Evolutionary conservation across 352 stramenopile species (phyloP), one percentile per base, ranked within the genome.

Genomic region (Phytophthora nicotianae): DNA sequence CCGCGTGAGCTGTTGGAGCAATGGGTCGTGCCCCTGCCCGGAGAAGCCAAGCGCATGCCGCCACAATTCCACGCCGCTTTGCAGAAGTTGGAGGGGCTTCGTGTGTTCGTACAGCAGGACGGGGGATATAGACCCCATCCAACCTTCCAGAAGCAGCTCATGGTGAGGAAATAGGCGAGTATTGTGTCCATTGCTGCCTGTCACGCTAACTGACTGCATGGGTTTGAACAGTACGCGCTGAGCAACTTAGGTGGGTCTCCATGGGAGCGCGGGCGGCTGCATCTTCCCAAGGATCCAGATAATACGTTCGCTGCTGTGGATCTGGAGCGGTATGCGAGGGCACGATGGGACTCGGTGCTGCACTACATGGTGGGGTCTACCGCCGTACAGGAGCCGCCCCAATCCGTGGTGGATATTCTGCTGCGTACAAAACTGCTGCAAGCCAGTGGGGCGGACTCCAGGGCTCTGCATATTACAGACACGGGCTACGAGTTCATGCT

Each of bases 401-500:
- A 82, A 50, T 86, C 77, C 2, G 81, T 90, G 21, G 77, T 90
- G 26, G 74, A 92, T 37, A 95, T 95, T 37, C 55, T 95, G 35
- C 42, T 93, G 13, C 77, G 82, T 32, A 95, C 86, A 1, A 78
- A 65, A 33, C 66, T 95, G 11, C 86, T 95, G 54, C 81, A 91
- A 54, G 65, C 86, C 32, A 89, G 70, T 66, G 68, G 56, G 5
- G 48, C 65, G 5, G 79, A 91, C 50, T 77, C 77, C 17, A 76
- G 77, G 52, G 68, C 88, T 43, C 76, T 95, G 33, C 85, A 93
- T 66, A 94, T 95, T 57, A 95, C 88, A 33, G 83, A 95, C 70
- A 92, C 84, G 41, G 88, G 89, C 43, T 96, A 96, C 73, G 87
- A 97, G 72, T 97, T 97, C 62, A 95, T 97, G 89, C 75, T 97